Conservation (phyloP, 192 early-diverging fungal genomes). For the Mortierella claussenii region DNA sequence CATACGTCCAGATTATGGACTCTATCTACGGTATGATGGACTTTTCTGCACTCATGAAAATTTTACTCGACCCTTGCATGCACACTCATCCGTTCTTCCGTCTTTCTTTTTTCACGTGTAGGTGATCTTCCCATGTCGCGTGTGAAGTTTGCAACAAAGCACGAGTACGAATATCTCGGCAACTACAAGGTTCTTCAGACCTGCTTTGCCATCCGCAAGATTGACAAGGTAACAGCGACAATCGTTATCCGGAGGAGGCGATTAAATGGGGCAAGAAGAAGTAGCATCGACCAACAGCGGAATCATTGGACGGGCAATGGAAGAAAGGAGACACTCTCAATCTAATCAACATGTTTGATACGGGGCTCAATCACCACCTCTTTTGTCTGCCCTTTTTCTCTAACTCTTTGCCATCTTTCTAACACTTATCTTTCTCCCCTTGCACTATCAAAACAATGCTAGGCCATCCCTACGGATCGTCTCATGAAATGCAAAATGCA, state of each 20-base stretch:
- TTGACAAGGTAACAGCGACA: slow-evolving; percentile 91
- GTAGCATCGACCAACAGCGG: too few species aligned
- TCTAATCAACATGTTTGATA: not conserved
- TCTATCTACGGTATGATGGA: slow-evolving; percentile 69
- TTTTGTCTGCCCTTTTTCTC: not conserved
- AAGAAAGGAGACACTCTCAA: not conserved
- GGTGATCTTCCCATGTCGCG: slow-evolving; percentile 84
- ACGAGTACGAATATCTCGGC: slow-evolving; percentile 95
- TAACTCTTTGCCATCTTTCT: not conserved
- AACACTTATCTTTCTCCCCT: not conserved
- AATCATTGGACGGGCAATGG: too few species aligned
- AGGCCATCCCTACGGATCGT: slow-evolving; percentile 88
- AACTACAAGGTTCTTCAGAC: slow-evolving; percentile 97
- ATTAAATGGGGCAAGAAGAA: too few species aligned
- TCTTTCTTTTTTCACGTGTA: slow-evolving; percentile 49
- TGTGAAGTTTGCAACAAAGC: slow-evolving; percentile 95
- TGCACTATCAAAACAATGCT: not conserved
- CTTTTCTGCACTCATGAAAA: not conserved
- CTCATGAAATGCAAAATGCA: slow-evolving; percentile 97
- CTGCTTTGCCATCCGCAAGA: slow-evolving; percentile 87
- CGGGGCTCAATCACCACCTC: not conserved
- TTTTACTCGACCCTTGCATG: not conserved
- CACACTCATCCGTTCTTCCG: too few species aligned
- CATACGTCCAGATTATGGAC: slow-evolving; percentile 77
- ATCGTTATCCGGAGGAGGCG: too few species aligned